A percentile compares a stretch with the other conserved stretches of the same genome.
These are phyloP conservation scores for Curvularia eragrostidis DNA, from an alignment of 2,329 filamentous ascomycete genomes.

Conservation along the genomic window DNA sequence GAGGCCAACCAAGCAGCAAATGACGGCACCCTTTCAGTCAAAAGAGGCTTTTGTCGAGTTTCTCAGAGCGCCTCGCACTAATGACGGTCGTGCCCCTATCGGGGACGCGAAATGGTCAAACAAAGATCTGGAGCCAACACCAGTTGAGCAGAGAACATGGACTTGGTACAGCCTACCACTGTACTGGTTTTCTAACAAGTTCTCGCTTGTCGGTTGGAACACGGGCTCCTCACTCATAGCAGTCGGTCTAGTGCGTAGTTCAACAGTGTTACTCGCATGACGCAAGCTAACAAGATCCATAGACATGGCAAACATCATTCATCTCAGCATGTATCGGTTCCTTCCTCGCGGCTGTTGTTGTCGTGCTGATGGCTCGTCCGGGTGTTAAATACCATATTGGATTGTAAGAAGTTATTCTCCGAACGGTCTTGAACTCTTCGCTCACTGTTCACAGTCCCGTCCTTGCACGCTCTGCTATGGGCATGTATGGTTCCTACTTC, in stretches of 20 bases:
- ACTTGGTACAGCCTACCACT: conserved; percentile 37
- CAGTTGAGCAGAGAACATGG: conserved; percentile 32
- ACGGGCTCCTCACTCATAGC: conserved; percentile 27
- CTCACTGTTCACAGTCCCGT: conserved; percentile 21
- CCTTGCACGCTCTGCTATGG: conserved; percentile 31
- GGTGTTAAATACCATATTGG: conserved; percentile 35
- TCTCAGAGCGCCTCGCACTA: conserved; percentile 22
- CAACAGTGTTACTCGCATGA: neutral
- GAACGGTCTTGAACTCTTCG: neutral
- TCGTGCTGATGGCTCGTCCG: conserved; percentile 33
- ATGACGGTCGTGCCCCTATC: conserved; percentile 21
- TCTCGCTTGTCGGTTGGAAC: conserved; percentile 31
- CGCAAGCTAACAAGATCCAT: conserved; percentile 1
- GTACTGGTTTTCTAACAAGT: conserved; percentile 33
- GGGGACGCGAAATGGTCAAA: conserved; percentile 34
- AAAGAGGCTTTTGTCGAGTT: conserved; percentile 30
- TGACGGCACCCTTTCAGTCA: conserved; percentile 24
- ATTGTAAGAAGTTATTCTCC: conserved; percentile 6
- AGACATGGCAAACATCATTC: conserved; percentile 37
- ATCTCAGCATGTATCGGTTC: conserved; percentile 31
- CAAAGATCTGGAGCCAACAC: conserved; percentile 35
- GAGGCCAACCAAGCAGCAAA: conserved; percentile 8
- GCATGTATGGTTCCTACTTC: conserved; percentile 49
- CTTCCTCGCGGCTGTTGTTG: conserved; percentile 32
- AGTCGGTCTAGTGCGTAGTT: conserved; percentile 21